These are phyloP conservation scores for Cutaneotrichosporon cyanovorans DNA, from an alignment of 1,284 basidiomycete species.

Conservation along the genomic window DNA sequence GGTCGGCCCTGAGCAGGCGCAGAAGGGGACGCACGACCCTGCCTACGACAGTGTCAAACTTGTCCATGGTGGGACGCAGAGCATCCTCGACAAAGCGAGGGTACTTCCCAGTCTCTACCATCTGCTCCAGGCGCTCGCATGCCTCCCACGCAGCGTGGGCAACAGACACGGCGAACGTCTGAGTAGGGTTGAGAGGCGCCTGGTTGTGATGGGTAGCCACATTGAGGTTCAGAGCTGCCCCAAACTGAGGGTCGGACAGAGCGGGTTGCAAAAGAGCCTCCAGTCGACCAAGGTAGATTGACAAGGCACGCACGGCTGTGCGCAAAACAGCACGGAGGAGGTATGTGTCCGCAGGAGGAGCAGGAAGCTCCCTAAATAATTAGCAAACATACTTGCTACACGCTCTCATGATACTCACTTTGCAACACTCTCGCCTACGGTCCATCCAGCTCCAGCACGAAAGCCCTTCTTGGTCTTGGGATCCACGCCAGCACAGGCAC, in stretches of 20 bases:
- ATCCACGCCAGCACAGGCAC: constrained; percentile 41
- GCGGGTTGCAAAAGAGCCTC: constrained; percentile 45
- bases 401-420: constrained; percentile 27
- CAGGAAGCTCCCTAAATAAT: constrained; percentile 34
- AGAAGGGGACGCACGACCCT: constrained; percentile 45
- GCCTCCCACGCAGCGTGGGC: constrained; percentile 47
- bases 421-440: constrained; percentile 39
- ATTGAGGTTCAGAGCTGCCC: constrained; percentile 31
- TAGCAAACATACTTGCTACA: constrained; percentile 5
- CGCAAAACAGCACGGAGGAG: constrained; percentile 45
- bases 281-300: constrained; percentile 44
- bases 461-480: constrained; percentile 42
- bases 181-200: constrained; percentile 41
- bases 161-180: constrained; percentile 41
- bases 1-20: constrained; percentile 39
- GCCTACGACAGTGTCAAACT: constrained; percentile 49
- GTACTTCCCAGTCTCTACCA: constrained; percentile 40
- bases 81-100: constrained; percentile 51
- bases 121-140: constrained; percentile 44
- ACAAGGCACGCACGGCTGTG: constrained; percentile 39
- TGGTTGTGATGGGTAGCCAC: constrained; percentile 12
- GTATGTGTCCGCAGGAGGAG: constrained; percentile 41
- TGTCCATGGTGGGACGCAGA: constrained; percentile 53
- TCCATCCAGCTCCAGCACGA: constrained; percentile 41
- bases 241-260: constrained; percentile 40